Conservation (phyloP, 352 stramenopile genomes). For the Phytophthora palmivora region DNA sequence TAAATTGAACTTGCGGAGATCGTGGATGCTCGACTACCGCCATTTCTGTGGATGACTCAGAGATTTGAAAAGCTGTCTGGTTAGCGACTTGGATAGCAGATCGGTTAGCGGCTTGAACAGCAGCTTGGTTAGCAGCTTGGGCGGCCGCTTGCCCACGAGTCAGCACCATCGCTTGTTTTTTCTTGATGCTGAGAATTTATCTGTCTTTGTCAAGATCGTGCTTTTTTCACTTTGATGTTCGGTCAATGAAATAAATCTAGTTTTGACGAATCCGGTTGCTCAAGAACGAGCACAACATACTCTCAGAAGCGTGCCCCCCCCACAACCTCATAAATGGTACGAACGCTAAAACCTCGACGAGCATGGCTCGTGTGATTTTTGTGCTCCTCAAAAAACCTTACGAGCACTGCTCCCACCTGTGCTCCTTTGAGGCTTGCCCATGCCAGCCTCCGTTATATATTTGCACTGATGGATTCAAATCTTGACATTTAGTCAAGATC, state of each 20-base stretch:
- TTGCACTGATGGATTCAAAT: no score
- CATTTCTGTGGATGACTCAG: neutral
- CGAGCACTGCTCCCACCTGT: constrained; percentile 2
- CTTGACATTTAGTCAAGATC: no score
- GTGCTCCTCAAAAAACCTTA: constrained; percentile 2
- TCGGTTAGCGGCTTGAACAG: no score
- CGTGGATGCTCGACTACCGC: neutral
- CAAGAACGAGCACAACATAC: constrained; percentile 3
- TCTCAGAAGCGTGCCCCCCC: no score
- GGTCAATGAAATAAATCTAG: constrained; percentile 3
- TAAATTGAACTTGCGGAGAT: neutral
- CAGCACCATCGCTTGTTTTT: constrained; percentile 1
- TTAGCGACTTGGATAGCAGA: neutral
- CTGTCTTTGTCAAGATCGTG: no score
- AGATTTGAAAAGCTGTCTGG: neutral
- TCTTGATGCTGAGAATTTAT: no score
- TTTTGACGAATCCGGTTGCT: constrained; percentile 3
- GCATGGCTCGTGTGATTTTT: constrained; percentile 3
- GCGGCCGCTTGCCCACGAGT: constrained; percentile 1
- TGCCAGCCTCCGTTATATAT: no score
- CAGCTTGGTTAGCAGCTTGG: no score
- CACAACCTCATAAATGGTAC: constrained; percentile 1
- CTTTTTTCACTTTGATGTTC: no score
- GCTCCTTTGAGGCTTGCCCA: no score
- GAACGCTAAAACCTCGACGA: constrained; percentile 5